These are phyloP conservation scores for Fraxinus quadrangulata DNA, from an alignment of 257 asterid species.

Conservation along the genomic window DNA sequence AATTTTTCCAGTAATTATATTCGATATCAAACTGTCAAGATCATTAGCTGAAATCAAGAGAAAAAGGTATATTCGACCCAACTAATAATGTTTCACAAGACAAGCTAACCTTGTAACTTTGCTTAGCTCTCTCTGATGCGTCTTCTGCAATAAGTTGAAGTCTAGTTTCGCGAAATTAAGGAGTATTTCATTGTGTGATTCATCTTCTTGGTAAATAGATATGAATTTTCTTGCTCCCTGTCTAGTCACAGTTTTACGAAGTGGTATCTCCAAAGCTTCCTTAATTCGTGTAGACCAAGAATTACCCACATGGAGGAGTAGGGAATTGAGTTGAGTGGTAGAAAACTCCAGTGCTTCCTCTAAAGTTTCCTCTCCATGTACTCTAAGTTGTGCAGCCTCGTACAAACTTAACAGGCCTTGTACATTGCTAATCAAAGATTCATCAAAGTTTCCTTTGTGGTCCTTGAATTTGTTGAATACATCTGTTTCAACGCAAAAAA, in stretches of 20 bases:
- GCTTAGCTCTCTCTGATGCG: background rate
- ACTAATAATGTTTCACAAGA: background rate
- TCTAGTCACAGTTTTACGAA: slow-evolving; percentile 3
- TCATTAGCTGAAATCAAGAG: no score
- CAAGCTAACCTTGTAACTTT: background rate
- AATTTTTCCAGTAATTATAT: no score
- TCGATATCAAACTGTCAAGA: no score
- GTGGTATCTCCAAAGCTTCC: slow-evolving; percentile 1
- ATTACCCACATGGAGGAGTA: background rate
- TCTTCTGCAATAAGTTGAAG: background rate
- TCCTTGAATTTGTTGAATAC: slow-evolving; percentile 2
- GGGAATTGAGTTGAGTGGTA: slow-evolving; percentile 1
- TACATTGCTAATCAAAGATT: background rate
- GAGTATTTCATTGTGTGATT: background rate
- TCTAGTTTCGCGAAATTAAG: background rate
- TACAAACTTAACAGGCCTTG: slow-evolving; percentile 17
- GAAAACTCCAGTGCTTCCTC: slow-evolving; percentile 23
- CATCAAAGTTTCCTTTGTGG: slow-evolving; percentile 4
- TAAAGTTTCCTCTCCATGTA: slow-evolving; percentile 13
- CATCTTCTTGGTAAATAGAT: background rate
- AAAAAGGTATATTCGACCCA: no score
- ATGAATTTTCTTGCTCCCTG: background rate
- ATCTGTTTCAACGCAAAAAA: background rate
- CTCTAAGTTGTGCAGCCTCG: slow-evolving; percentile 21
- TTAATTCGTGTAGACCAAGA: background rate